Percentiles rank a stretch among this genome's conserved stretches.
phyloP scores from a whole-genome alignment of 768 basidiomycete species.

The Trametes cinnabarina region DNA sequence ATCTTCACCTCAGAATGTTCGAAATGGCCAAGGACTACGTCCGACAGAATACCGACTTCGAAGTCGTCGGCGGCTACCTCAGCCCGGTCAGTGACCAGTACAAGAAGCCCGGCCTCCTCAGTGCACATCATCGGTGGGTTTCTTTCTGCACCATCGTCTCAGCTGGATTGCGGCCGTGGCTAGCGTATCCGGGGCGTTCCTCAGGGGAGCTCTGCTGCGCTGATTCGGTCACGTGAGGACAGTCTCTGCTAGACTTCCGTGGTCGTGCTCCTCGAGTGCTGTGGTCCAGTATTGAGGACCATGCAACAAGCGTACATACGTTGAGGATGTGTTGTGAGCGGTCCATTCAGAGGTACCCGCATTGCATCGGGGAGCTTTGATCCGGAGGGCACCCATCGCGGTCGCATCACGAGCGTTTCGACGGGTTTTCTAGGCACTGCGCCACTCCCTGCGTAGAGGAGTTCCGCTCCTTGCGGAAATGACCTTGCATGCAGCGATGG shows the following conservation, averaged over 20 bases:
- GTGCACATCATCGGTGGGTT: conserved; percentile 82
- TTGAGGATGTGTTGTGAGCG: no score
- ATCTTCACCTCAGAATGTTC: conserved; percentile 97
- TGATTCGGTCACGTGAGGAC: not conserved
- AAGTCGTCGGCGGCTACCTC: conserved; percentile 93
- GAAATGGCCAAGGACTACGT: conserved; percentile 99
- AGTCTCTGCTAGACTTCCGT: no score
- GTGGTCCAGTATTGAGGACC: no score
- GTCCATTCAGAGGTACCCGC: no score
- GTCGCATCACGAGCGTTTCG: no score
- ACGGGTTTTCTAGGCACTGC: no score
- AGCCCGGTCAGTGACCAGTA: conserved; percentile 96
- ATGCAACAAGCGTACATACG: no score
- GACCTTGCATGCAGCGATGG: no score
- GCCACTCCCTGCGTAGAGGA: no score
- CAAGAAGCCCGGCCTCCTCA: conserved; percentile 93
- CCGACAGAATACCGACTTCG: conserved; percentile 87
- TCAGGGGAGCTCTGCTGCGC: not conserved
- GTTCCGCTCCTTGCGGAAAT: no score
- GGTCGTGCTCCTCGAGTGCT: not conserved
- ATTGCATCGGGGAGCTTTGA: no score
- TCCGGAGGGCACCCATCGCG: no score
- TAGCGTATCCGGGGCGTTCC: not conserved
- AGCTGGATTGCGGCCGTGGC: not conserved
- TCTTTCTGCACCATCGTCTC: not conserved